phyloP scores from a whole-genome alignment of 352 stramenopile species.

The Phytophthora hibernalis region DNA sequence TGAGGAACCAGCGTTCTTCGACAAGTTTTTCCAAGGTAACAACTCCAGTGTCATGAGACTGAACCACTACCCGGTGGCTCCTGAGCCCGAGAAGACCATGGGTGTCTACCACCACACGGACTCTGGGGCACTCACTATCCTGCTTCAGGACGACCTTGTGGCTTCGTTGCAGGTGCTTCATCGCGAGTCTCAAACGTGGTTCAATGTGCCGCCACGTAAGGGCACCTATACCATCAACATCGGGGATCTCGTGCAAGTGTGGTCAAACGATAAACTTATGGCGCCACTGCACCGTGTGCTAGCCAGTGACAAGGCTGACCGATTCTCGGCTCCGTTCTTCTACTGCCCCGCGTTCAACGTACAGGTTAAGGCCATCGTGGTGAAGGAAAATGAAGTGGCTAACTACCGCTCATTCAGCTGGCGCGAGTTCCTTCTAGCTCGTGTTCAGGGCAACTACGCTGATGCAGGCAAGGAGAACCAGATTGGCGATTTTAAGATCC shows the following conservation, averaged over 20 bases:
- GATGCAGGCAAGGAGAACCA: slow-evolving; percentile 93
- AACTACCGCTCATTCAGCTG: slow-evolving; percentile 83
- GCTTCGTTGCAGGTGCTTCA: slow-evolving; percentile 59
- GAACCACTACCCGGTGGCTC: slow-evolving; percentile 91
- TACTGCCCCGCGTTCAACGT: slow-evolving; percentile 69
- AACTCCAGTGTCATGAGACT: slow-evolving; percentile 93
- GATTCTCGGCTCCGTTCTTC: slow-evolving; percentile 66
- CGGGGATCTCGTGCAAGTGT: slow-evolving; percentile 66
- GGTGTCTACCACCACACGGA: slow-evolving; percentile 37
- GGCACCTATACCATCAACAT: slow-evolving; percentile 60
- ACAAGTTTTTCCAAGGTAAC: slow-evolving; percentile 58
- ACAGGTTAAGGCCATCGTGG: slow-evolving; percentile 62
- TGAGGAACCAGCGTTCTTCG: slow-evolving; percentile 54
- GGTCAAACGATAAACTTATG: slow-evolving; percentile 61
- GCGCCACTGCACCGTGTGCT: slow-evolving; percentile 65
- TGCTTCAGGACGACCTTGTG: slow-evolving; percentile 67
- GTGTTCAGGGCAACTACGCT: slow-evolving; percentile 91
- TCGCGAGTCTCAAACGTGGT: slow-evolving; percentile 30
- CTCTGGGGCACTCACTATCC: slow-evolving; percentile 43
- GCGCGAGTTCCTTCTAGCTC: slow-evolving; percentile 85
- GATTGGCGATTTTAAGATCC: slow-evolving; percentile 78
- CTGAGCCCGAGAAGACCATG: slow-evolving; percentile 41
- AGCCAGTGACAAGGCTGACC: slow-evolving; percentile 29
- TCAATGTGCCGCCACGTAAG: no score
- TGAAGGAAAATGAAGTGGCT: slow-evolving; percentile 31